Evolutionary conservation across 2,329 filamentous ascomycete genomes (phyloP).

Genomic region (Alternaria incomplexa): DNA sequence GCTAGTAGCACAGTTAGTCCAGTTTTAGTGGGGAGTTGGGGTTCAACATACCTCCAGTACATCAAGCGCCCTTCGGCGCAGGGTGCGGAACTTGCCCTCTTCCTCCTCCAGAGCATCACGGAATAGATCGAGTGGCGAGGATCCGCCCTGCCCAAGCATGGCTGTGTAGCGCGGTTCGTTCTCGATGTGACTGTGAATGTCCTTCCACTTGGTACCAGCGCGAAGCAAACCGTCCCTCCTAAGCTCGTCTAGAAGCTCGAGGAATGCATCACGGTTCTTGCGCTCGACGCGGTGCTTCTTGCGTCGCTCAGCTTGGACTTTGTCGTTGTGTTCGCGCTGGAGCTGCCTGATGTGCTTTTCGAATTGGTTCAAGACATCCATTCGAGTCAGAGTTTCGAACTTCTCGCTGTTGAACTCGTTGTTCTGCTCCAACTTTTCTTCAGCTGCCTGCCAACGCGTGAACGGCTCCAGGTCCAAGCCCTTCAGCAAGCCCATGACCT

Average conservation of each 20-base stretch:
- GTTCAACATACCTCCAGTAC: conserved; percentile 79
- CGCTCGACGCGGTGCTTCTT: conserved; percentile 81
- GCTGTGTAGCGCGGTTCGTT: conserved; percentile 82
- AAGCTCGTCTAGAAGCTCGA: conserved; percentile 75
- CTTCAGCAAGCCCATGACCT: conserved; percentile 78
- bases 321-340: conserved; percentile 90
- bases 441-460: conserved; percentile 91
- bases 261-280: conserved; percentile 82
- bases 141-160: conserved; percentile 84
- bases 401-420: conserved; percentile 79
- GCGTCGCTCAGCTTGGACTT: conserved; percentile 85
- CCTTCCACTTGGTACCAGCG: conserved; percentile 87
- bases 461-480: conserved; percentile 87
- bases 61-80: conserved; percentile 83
- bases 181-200: conserved; percentile 75
- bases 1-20: conserved; percentile 57
- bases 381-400: conserved; percentile 83
- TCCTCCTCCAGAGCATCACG: conserved; percentile 96
- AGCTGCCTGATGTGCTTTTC: conserved; percentile 93
- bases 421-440: conserved; percentile 78
- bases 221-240: conserved; percentile 80
- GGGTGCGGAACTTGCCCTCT: conserved; percentile 81
- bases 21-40: background rate
- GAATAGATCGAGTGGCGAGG: conserved; percentile 87
- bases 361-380: conserved; percentile 90